Percentiles rank a stretch among this genome's conserved stretches.
phyloP scores from a whole-genome alignment of 1,284 basidiomycete genomes.

The Ustilago lituana region DNA sequence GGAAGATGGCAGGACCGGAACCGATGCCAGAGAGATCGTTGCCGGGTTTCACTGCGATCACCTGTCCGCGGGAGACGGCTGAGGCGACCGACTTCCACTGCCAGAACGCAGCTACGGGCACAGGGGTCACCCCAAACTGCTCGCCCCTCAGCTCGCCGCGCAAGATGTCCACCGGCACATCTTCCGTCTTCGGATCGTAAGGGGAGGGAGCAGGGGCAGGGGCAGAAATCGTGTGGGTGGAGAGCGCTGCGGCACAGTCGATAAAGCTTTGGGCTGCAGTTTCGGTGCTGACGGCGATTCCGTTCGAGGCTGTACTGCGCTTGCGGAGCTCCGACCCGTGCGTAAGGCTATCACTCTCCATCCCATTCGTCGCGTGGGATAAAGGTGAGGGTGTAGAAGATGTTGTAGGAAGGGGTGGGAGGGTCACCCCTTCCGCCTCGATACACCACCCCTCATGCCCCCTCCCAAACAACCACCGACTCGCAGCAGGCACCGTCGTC shows the following conservation, averaged over 20 bases:
- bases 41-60: conserved; percentile 33
- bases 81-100: conserved; percentile 33
- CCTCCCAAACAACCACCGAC: conserved; percentile 23
- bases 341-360: too few relatives aligned
- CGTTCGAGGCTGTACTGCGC: neutral
- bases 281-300: neutral
- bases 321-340: too few relatives aligned
- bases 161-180: conserved; percentile 13
- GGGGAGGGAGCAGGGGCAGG: conserved; percentile 9
- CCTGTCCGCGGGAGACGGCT: conserved; percentile 7
- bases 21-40: conserved; percentile 26
- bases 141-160: conserved; percentile 10
- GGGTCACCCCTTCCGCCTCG: conserved; percentile 27
- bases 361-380: too few relatives aligned
- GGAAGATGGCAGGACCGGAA: conserved; percentile 10
- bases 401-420: conserved; percentile 19
- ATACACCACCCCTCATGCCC: conserved; percentile 39
- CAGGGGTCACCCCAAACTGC: conserved; percentile 4
- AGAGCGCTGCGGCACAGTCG: conserved; percentile 7
- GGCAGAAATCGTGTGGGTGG: neutral
- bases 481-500: conserved; percentile 17
- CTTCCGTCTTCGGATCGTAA: conserved; percentile 5
- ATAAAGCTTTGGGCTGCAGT: neutral
- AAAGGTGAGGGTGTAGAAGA: neutral
- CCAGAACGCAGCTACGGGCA: conserved; percentile 24